These are phyloP conservation scores for Protomyces macrosporus DNA, from an alignment of 1,139 yeast species.

Conservation along the genomic window DNA sequence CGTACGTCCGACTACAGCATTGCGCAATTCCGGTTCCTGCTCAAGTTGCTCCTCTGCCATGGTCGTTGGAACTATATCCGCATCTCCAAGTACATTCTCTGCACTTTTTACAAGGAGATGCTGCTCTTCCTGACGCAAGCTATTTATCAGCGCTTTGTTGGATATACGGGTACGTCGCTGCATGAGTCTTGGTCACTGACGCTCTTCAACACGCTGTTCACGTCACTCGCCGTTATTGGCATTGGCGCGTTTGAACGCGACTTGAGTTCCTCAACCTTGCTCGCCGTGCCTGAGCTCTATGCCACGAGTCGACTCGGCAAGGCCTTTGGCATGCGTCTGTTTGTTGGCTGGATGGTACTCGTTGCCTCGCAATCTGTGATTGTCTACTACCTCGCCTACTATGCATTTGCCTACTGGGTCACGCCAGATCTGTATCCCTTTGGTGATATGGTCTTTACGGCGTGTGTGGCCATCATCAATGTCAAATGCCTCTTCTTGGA, in stretches of 20 bases:
- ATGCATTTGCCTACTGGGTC: slow-evolving; percentile 54
- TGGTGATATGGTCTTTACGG: slow-evolving; percentile 70
- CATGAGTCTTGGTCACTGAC: slow-evolving; percentile 96
- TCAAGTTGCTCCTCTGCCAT: slow-evolving; percentile 80
- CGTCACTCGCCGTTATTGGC: slow-evolving; percentile 84
- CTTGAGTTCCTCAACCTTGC: slow-evolving; percentile 73
- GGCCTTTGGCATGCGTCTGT: slow-evolving; percentile 66
- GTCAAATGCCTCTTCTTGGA: slow-evolving; percentile 76
- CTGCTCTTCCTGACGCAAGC: slow-evolving; percentile 84
- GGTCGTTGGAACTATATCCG: slow-evolving; percentile 93
- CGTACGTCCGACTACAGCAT: slow-evolving; percentile 91
- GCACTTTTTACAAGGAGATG: slow-evolving; percentile 92
- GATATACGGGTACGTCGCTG: slow-evolving; percentile 88
- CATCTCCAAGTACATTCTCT: slow-evolving; percentile 82
- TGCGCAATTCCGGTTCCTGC: slow-evolving; percentile 82
- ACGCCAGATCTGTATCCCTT: slow-evolving; percentile 55
- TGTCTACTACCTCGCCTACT: slow-evolving; percentile 52
- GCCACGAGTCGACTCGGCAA: slow-evolving; percentile 63
- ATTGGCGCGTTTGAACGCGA: slow-evolving; percentile 96
- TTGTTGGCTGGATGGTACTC: slow-evolving; percentile 70
- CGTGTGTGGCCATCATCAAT: slow-evolving; percentile 65
- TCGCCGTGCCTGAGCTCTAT: slow-evolving; percentile 90
- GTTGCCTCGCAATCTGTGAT: slow-evolving; percentile 74
- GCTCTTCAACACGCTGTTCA: slow-evolving; percentile 92
- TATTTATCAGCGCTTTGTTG: slow-evolving; percentile 75